A percentile compares a stretch with the other conserved stretches of the same genome.
These are phyloP conservation scores for Clitopilus passeckerianus DNA, from an alignment of 768 basidiomycete genomes.

Conservation along the genomic window DNA sequence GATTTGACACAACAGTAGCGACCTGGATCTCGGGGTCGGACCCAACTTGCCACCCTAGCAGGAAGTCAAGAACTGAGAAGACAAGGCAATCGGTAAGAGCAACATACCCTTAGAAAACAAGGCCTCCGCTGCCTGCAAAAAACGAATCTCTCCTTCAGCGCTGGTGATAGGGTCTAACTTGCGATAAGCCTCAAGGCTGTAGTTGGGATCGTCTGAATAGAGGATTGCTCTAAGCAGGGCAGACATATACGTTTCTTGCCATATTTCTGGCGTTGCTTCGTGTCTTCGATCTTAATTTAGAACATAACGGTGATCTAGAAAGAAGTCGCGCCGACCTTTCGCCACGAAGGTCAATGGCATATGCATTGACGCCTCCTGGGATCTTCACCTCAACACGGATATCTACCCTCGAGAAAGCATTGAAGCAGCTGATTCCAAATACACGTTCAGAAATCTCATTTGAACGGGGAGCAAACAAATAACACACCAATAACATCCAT, in stretches of 20 bases:
- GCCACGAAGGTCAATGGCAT: conserved; percentile 89
- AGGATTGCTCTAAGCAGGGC: conserved; percentile 87
- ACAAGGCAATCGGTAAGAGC: neutral
- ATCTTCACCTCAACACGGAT: conserved; percentile 98
- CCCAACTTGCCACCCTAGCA: conserved; percentile 92
- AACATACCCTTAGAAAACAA: conserved; percentile 74
- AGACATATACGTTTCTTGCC: conserved; percentile 97
- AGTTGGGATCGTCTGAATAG: conserved; percentile 93
- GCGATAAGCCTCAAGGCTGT: conserved; percentile 89
- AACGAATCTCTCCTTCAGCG: conserved; percentile 83
- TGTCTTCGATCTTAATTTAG: conserved; percentile 43
- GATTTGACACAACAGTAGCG: conserved; percentile 93
- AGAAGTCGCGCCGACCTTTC: conserved; percentile 55
- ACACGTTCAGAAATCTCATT: neutral
- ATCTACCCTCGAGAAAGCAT: conserved; percentile 96
- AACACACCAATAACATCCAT: conserved; percentile 87
- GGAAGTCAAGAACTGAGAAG: neutral
- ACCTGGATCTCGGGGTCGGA: conserved; percentile 99
- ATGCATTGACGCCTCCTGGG: conserved; percentile 93
- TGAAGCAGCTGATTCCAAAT: conserved; percentile 69
- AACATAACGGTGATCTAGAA: neutral
- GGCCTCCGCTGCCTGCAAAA: conserved; percentile 85
- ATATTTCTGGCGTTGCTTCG: conserved; percentile 86
- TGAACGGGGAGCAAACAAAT: neutral
- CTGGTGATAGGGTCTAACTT: conserved; percentile 93